Evolutionary conservation across 441 rosid species (phyloP).

Genomic region (Croton setiger): DNA sequence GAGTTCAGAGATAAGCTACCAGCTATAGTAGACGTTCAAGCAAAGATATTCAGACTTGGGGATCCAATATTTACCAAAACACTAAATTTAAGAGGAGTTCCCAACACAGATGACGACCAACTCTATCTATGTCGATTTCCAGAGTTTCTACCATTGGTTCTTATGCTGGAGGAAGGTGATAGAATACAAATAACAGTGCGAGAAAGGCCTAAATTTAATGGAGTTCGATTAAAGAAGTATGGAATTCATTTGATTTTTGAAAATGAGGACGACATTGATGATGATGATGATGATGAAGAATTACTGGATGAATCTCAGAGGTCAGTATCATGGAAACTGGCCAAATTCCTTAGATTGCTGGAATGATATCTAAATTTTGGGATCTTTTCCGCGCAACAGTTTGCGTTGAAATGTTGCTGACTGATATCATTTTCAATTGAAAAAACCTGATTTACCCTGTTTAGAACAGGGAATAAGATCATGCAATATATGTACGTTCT

Average conservation of each 20-base stretch:
- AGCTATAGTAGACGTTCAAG: slow-evolving; percentile 33
- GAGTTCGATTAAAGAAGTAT: slow-evolving; percentile 30
- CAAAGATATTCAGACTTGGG: slow-evolving; percentile 10
- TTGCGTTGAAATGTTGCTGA: no score
- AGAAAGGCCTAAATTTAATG: slow-evolving; percentile 13
- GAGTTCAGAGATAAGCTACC: slow-evolving; percentile 32
- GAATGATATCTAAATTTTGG: background rate
- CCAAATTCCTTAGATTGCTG: slow-evolving; percentile 8
- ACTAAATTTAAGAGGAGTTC: slow-evolving; percentile 45
- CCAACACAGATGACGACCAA: slow-evolving; percentile 37
- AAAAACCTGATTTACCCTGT: no score
- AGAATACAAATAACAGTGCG: slow-evolving; percentile 18
- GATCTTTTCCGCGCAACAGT: no score
- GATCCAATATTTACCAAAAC: slow-evolving; percentile 1
- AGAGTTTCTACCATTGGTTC: slow-evolving; percentile 31
- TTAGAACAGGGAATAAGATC: no score
- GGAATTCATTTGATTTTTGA: slow-evolving; percentile 34
- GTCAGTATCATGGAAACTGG: slow-evolving; percentile 34
- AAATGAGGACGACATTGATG: slow-evolving; percentile 33
- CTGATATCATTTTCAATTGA: no score
- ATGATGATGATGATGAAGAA: slow-evolving; percentile 26
- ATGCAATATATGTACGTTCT: no score
- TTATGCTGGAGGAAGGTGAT: slow-evolving; percentile 29
- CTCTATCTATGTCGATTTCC: slow-evolving; percentile 47
- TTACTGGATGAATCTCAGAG: slow-evolving; percentile 21